A percentile compares a stretch with the other conserved stretches of the same genome.
phyloP scores from a whole-genome alignment of 148 eudicot genomes.

The Nyssa sinensis region DNA sequence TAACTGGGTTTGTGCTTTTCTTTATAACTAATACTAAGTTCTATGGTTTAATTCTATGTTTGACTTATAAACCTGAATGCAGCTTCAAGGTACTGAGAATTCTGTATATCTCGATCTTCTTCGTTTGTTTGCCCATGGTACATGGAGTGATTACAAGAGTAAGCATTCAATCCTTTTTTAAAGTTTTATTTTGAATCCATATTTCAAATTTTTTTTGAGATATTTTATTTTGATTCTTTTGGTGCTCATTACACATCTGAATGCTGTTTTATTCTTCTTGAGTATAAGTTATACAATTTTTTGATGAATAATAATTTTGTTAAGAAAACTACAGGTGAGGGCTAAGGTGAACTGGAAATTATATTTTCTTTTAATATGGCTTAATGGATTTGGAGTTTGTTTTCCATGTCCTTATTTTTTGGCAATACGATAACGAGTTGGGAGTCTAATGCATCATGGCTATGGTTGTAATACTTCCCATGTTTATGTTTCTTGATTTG shows the following conservation, averaged over 20 bases:
- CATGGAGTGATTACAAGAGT: slow-evolving; percentile 98
- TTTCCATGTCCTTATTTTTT: too few species aligned
- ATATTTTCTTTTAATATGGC: too few species aligned
- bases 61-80: slow-evolving; percentile 29
- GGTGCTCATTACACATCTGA: not conserved
- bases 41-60: not conserved
- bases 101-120: slow-evolving; percentile 72
- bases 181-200: not conserved
- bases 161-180: slow-evolving; percentile 24
- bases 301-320: too few species aligned
- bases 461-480: too few species aligned
- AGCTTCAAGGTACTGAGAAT: slow-evolving; percentile 86
- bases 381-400: too few species aligned
- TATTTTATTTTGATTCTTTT: not conserved
- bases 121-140: slow-evolving; percentile 88
- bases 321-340: too few species aligned
- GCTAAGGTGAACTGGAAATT: too few species aligned
- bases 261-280: too few species aligned
- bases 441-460: too few species aligned
- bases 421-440: too few species aligned
- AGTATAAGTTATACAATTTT: too few species aligned
- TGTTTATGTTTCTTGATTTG: too few species aligned
- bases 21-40: not conserved
- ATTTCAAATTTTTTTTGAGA: not conserved
- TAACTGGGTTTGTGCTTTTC: not conserved